phyloP scores from a whole-genome alignment of 2,329 filamentous ascomycete species.

The Westerdykella aurantiaca region DNA sequence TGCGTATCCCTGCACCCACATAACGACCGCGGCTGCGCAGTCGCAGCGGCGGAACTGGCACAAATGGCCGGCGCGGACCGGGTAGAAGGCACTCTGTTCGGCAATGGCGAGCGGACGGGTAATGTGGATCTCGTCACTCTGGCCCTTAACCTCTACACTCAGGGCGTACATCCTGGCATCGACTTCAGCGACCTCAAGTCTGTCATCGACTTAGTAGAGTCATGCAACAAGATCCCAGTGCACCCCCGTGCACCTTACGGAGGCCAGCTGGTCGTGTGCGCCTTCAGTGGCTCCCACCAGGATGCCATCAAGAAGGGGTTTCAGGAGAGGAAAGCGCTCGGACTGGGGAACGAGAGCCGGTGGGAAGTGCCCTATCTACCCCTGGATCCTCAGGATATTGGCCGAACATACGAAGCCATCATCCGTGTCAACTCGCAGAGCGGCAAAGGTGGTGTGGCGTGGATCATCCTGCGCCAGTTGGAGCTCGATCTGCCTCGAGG shows the following conservation, averaged over 20 bases:
- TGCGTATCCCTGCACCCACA: constrained; percentile 89
- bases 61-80: constrained; percentile 95
- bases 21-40: constrained; percentile 86
- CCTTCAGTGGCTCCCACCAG: constrained; percentile 88
- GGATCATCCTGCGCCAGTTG: constrained; percentile 84
- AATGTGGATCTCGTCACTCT: constrained; percentile 94
- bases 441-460: constrained; percentile 90
- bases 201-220: constrained; percentile 84
- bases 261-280: constrained; percentile 83
- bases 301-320: constrained; percentile 93
- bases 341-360: constrained; percentile 55
- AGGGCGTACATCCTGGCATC: constrained; percentile 76
- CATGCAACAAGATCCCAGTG: constrained; percentile 90
- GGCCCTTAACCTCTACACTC: constrained; percentile 89
- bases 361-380: constrained; percentile 92
- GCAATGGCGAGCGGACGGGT: constrained; percentile 91
- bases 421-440: constrained; percentile 97
- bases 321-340: constrained; percentile 59
- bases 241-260: constrained; percentile 87
- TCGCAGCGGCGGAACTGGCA: constrained; percentile 83
- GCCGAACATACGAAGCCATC: constrained; percentile 93
- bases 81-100: constrained; percentile 90
- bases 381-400: constrained; percentile 87
- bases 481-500: constrained; percentile 89
- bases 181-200: constrained; percentile 86